These are phyloP conservation scores for Lecanicillium sp. DNA, from an alignment of 2,329 filamentous ascomycete genomes.

Conservation along the genomic window DNA sequence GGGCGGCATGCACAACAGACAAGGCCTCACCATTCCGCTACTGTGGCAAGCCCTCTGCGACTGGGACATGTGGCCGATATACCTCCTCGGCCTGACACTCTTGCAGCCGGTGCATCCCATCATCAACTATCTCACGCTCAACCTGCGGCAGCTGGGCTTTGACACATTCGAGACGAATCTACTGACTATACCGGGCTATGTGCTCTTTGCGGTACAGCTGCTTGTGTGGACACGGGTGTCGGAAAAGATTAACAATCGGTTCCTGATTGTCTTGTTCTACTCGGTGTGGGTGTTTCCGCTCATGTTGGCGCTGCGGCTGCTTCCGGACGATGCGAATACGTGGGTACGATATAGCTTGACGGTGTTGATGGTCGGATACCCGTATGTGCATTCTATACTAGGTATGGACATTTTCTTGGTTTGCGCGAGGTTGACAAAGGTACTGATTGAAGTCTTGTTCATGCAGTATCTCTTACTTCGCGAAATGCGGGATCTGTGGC, in stretches of 20 bases:
- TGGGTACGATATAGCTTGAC: slow-evolving; percentile 23
- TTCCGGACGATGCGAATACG: slow-evolving; percentile 17
- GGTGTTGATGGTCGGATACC: slow-evolving; percentile 21
- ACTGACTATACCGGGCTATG: slow-evolving; percentile 49
- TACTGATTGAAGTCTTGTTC: background rate
- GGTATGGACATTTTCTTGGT: slow-evolving; percentile 1
- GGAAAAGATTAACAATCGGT: slow-evolving; percentile 27
- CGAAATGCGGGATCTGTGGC: slow-evolving; percentile 54
- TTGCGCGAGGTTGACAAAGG: slow-evolving; percentile 21
- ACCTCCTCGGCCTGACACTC: slow-evolving; percentile 43
- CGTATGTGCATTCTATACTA: slow-evolving; percentile 30
- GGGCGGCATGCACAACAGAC: slow-evolving; percentile 51
- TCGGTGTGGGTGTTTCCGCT: slow-evolving; percentile 10
- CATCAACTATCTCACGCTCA: slow-evolving; percentile 49
- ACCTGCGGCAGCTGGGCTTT: slow-evolving; percentile 48
- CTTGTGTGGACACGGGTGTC: slow-evolving; percentile 21
- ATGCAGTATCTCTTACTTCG: background rate
- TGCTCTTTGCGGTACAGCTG: slow-evolving; percentile 31
- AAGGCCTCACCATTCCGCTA: slow-evolving; percentile 40
- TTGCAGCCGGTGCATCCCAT: slow-evolving; percentile 37
- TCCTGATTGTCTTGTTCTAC: slow-evolving; percentile 13
- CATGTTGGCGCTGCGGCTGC: slow-evolving; percentile 17
- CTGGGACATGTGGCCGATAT: slow-evolving; percentile 39
- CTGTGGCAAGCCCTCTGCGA: slow-evolving; percentile 46
- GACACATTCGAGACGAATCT: slow-evolving; percentile 54